Evolutionary conservation across 768 basidiomycete species (phyloP), one percentile per base, ranked within the genome.

Genomic region (Xerocomus brunneocitrinus): DNA sequence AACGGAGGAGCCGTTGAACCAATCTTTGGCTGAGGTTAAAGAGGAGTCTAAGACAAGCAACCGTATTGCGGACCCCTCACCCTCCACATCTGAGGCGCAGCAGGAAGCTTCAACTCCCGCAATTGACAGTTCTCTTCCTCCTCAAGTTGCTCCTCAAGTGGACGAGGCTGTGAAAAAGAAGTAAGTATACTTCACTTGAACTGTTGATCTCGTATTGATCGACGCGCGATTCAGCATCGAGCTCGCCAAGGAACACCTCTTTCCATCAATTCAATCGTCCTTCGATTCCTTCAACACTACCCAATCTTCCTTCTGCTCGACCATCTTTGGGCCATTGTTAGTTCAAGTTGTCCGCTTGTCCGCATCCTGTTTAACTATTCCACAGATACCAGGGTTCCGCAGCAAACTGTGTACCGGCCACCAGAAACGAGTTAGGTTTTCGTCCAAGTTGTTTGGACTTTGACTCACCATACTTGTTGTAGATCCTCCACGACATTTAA

Each of bases 321-420:
- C 84, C 1, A 86, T 87, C 27, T 87, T 87, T 58, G 84, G 83
- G 22, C 81, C 82, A 49, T 63, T 85, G 85, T 85, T 50, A 59
- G 83, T 72, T 53, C 47, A 41, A 36, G 46, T 60, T 48, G 39
- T 27, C 22, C 44, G 36, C 5, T 46, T 31, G 28, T 40, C 1
- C 45, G 12, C 12, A 13, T 38, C 13, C 8, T 47, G 10, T 39
- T 65, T 34, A 66, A 49, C 14, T 36, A 42, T 16, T 24, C 30
- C 8, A 9, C 40, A 67, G 66, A 57, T 67, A 68, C 42, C 67
- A 68, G 53, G 66, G 66, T 3, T 35, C 43, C 16, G 46, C 57
- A 8, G 36, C 45, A 12, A 57, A 50, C 45, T 28, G 46, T 53
- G 12, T 8, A 0, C 30, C 54, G 0, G 22, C 8, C 19, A 3